Percentiles rank a stretch among this genome's conserved stretches.
Conservation (phyloP, 2,329 filamentous ascomycete species). For the Diaporthe longicolla region DNA sequence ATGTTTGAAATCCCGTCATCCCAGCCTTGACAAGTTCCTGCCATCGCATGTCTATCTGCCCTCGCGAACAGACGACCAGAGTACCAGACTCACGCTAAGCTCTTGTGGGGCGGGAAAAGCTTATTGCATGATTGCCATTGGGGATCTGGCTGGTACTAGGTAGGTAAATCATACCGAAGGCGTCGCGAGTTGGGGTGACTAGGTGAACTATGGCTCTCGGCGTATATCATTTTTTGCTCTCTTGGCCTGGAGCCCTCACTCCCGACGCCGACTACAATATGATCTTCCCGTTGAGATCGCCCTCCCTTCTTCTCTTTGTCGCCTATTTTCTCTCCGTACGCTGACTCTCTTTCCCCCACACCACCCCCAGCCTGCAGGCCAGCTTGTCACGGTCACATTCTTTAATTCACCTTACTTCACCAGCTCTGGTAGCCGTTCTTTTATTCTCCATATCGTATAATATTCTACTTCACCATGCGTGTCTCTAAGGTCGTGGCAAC, state of each 20-base stretch:
- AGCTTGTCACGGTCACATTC: conserved; percentile 32
- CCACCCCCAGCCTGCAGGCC: conserved; percentile 38
- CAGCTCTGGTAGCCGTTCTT: conserved; percentile 40
- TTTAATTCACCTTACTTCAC: not conserved
- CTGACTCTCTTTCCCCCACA: not conserved
- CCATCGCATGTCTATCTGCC: conserved; percentile 19
- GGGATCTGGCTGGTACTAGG: conserved; percentile 27
- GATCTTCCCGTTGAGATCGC: not conserved
- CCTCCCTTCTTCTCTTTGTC: conserved; percentile 32
- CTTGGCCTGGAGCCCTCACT: conserved; percentile 22
- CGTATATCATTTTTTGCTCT: conserved; percentile 1
- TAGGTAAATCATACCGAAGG: conserved; percentile 33
- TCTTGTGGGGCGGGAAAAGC: conserved; percentile 21
- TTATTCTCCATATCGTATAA: conserved; percentile 28
- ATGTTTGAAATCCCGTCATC: conserved; percentile 28
- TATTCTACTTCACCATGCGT: conserved; percentile 44
- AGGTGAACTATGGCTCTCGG: conserved; percentile 1
- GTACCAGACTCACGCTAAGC: conserved; percentile 5
- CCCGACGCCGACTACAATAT: conserved; percentile 24
- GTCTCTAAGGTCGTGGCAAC: conserved; percentile 46
- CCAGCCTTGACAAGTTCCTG: conserved; percentile 20
- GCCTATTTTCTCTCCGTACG: conserved; percentile 15
- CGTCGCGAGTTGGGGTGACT: conserved; percentile 20
- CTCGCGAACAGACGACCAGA: too few relatives aligned
- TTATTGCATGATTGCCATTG: conserved; percentile 30